Evolutionary conservation across 768 basidiomycete genomes (phyloP).

Genomic region (Russula olivacea): DNA sequence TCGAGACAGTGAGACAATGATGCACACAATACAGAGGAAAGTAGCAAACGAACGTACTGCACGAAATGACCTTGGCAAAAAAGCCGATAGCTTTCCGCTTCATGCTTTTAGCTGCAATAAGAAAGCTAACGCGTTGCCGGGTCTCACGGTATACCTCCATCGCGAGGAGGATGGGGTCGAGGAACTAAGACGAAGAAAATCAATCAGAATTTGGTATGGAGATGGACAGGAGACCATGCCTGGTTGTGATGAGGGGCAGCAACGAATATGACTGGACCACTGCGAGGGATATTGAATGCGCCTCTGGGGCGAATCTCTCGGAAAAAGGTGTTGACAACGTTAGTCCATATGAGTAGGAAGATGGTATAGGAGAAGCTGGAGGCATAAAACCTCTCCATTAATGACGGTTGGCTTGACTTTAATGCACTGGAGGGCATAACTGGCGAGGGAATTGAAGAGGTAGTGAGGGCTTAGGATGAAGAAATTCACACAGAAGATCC

Average conservation of each 20-base stretch:
- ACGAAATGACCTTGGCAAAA: conserved; percentile 77
- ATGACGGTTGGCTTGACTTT: neutral
- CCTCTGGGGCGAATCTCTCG: conserved; percentile 90
- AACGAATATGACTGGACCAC: conserved; percentile 90
- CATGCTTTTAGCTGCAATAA: conserved; percentile 89
- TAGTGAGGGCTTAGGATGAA: neutral
- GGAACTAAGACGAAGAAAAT: conserved; percentile 51
- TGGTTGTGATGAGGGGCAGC: conserved; percentile 92
- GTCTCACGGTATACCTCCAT: conserved; percentile 82
- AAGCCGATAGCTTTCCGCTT: conserved; percentile 66
- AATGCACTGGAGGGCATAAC: neutral
- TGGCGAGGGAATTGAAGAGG: neutral
- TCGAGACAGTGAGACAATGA: neutral
- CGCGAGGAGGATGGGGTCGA: conserved; percentile 80
- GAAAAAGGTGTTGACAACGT: conserved; percentile 88
- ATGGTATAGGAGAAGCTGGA: conserved; percentile 50
- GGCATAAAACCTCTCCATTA: conserved; percentile 15
- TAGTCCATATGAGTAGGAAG: conserved; percentile 76
- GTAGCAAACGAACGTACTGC: conserved; percentile 52
- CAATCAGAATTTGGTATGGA: neutral
- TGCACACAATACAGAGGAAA: neutral
- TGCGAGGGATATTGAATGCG: conserved; percentile 84
- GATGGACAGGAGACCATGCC: conserved; percentile 36
- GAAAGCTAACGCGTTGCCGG: conserved; percentile 70
- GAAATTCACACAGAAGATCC: neutral